Evolutionary conservation across 148 eudicot genomes (phyloP), one percentile per base, ranked within the genome.

Genomic region (Chenopodium quinoa): DNA sequence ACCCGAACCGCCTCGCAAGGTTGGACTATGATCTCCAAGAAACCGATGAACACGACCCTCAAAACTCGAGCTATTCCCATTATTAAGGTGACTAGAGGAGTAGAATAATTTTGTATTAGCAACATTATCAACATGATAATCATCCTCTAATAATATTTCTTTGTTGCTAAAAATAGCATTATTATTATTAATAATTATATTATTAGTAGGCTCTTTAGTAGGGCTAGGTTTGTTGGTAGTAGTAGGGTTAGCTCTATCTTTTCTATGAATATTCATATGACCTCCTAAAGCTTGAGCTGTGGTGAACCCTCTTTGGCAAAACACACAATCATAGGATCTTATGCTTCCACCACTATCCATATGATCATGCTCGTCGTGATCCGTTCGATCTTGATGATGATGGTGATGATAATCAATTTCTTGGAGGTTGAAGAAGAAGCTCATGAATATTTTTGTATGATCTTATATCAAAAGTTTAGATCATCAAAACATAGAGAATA

Each of bases 201-300:
- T 71, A 60, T 17, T 74, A 44, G 40, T 76, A 71, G 86, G 73
- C 62, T 66, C 70, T 16, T 79, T 78, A 69, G 27, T 56, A 44
- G 73, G 8, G 48, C 40, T 84, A 34, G 8, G 56, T 17, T 16
- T 27, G 34, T 70, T 82, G 4, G 81, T 69, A 7, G 81, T 69
- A 7, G 80, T 52, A 22, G 69, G 87, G 50, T 76, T 86, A 54
- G 84, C 85, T 56, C 91, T 82, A 76, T 91, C 91, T 83, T 88
- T 91, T 17, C 92, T 81, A 76, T 91, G 93, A 65, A 91, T 91
- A 50, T 91, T 91, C 90, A 91, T 91, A 65, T 91, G 93, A 40
- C 93, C 93, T 47, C 93, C 93, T 75, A 91, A 75, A 68, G 92
- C 93, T 78, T 91, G 93, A n/a, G 93, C 93, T 0, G 92, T 88